Evolutionary conservation across 805 yeast species (phyloP).

Genomic region (Schizosaccharomyces octosporus): DNA sequence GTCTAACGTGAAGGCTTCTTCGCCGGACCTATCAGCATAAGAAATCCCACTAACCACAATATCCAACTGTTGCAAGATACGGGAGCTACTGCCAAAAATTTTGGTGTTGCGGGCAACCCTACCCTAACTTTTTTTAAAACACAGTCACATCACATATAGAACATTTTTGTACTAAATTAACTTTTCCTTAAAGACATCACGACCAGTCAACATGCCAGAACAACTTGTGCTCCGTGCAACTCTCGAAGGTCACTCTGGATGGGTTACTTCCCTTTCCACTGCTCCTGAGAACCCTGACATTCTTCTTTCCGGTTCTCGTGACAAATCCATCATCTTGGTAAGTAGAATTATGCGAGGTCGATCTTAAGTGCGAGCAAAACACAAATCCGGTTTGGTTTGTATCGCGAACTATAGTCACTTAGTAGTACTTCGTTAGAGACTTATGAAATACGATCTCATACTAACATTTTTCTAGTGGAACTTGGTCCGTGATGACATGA

Average conservation of each 20-base stretch:
- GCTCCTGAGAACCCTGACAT: conserved; percentile 94
- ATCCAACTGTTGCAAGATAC: too few relatives aligned
- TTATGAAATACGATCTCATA: background rate
- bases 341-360: background rate
- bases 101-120: background rate
- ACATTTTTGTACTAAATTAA: background rate
- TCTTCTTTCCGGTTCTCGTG: conserved; percentile 95
- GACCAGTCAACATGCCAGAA: conserved; percentile 22
- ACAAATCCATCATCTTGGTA: conserved; percentile 61
- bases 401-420: background rate
- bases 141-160: conserved; percentile 1
- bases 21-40: too few relatives aligned
- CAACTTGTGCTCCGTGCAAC: conserved; percentile 98
- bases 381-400: too few relatives aligned
- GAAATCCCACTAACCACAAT: too few relatives aligned
- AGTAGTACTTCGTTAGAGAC: background rate
- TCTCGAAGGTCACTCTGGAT: conserved; percentile 56
- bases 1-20: too few relatives aligned
- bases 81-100: background rate
- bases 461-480: background rate
- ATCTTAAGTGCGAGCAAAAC: background rate
- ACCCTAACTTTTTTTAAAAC: background rate
- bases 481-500: conserved; percentile 67
- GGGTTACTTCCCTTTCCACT: conserved; percentile 98
- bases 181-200: background rate